Base-by-base conservation (phyloP, 352 stramenopile genomes). In the Phytophthora sojae region DNA sequence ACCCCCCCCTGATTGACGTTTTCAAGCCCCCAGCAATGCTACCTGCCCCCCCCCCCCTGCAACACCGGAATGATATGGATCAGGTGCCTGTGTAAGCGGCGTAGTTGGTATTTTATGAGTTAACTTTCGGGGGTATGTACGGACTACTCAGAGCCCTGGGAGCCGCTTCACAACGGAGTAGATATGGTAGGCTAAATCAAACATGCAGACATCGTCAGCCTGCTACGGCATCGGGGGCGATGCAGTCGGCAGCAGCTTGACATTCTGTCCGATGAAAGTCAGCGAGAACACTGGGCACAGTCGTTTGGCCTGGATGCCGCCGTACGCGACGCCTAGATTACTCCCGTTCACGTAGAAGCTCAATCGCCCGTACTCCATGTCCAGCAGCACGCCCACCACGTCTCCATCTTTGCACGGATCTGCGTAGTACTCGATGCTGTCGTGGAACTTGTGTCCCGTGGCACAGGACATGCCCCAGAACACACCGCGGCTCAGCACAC, bases 341-440 rank as follows among this genome's bases (percentile, higher is more conserved):
- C 67, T 77, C 29, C 87, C 85, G 49, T 96, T 96, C 51, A 89
- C 78, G 72, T 92, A 96, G 57, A 96, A 96, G 47, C 76, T 92
- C 47, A 96, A 61, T 23, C 81, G 75, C 3, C 86, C 81, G 26
- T 86, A 83, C 67, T 93, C 83, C 82, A 91, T 93, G 57, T 96
- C 88, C 7, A 94, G 69, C 54, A 94, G 66, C 45, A 90, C 80
- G 9, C 88, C 88, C 1, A 96, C 79, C 0, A 93, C 73, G 63
- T 96, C 88, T 66, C 86, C 88, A 21, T 94, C 80, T 45, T 82
- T 80, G 61, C 89, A 93, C n/a, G 82, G 82, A 23, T 89, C 77
- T 3, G 80, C 77, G 62, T 91, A 96, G 71, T 86, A 85, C 58
- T 94, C 88, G 53, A 94, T 89, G 11, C 76, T 84, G 30, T 88